Percentiles rank a stretch among this genome's conserved stretches.
These are phyloP conservation scores for Metschnikowia similis DNA, from an alignment of 805 yeast genomes.

Conservation along the genomic window DNA sequence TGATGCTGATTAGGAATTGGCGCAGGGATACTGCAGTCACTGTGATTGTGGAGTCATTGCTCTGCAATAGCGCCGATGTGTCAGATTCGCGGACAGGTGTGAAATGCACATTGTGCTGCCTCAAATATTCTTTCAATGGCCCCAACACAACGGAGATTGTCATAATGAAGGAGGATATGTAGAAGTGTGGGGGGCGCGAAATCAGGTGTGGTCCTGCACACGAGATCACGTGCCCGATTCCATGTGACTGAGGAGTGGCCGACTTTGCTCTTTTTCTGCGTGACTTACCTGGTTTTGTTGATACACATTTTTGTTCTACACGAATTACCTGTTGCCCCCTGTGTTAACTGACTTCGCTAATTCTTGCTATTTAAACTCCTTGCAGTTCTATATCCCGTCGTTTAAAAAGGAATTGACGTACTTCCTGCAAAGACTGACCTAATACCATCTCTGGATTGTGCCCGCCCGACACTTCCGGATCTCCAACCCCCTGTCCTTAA, in stretches of 20 bases:
- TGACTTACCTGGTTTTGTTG: constrained; percentile 4
- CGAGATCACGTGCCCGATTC: neutral
- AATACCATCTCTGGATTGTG: neutral
- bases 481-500: neutral
- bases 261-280: constrained; percentile 7
- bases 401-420: neutral
- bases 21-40: neutral
- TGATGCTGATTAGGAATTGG: neutral
- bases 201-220: constrained; percentile 1
- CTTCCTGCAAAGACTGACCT: neutral
- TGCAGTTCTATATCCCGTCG: neutral
- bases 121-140: neutral
- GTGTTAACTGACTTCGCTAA: constrained; percentile 1
- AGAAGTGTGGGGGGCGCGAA: neutral
- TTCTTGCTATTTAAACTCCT: neutral
- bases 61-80: neutral
- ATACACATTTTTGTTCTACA: constrained; percentile 1
- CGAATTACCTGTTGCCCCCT: neutral
- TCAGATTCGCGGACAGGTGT: neutral
- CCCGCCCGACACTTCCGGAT: neutral
- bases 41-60: neutral
- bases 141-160: neutral
- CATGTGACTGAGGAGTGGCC: constrained; percentile 4
- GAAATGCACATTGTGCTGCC: neutral
- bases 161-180: neutral